Evolutionary conservation across 2,329 filamentous ascomycete genomes (phyloP).

Genomic region (Microdochium bolleyi): DNA sequence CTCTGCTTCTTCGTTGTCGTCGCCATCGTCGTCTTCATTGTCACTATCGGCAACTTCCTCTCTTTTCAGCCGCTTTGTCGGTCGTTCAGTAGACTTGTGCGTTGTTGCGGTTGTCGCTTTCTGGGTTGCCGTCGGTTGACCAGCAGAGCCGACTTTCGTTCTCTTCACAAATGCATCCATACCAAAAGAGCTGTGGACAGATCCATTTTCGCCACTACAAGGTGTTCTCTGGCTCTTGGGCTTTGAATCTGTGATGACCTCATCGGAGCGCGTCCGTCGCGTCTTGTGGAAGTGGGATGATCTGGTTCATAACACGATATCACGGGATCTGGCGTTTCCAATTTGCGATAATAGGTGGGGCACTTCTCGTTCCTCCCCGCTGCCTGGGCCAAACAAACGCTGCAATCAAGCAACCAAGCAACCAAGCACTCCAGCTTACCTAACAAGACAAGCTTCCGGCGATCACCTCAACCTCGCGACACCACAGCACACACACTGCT

Average conservation of each 20-base stretch:
- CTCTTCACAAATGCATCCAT: conserved; percentile 21
- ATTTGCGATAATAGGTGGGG: background rate
- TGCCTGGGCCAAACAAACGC: too few relatives aligned
- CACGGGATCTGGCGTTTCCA: background rate
- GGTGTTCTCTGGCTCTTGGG: background rate
- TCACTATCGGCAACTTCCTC: conserved; percentile 21
- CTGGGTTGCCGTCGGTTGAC: conserved; percentile 1
- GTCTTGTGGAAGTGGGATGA: background rate
- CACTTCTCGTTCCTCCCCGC: too few relatives aligned
- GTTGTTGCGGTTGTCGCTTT: conserved; percentile 3
- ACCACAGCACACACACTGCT: too few relatives aligned
- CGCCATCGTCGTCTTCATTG: conserved; percentile 21
- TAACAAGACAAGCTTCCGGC: too few relatives aligned
- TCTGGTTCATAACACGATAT: background rate
- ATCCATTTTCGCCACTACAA: background rate
- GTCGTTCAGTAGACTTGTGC: conserved; percentile 13
- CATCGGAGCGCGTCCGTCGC: background rate
- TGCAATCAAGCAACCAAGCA: too few relatives aligned
- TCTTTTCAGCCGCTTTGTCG: conserved; percentile 25
- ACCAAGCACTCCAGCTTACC: too few relatives aligned
- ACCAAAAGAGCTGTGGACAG: background rate
- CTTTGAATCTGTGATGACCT: background rate
- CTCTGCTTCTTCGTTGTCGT: conserved; percentile 8
- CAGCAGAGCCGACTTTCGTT: conserved; percentile 6
- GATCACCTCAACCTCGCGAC: too few relatives aligned